These are phyloP conservation scores for Pseudogymnoascus sp. DNA, from an alignment of 2,329 filamentous ascomycete species.

Conservation along the genomic window DNA sequence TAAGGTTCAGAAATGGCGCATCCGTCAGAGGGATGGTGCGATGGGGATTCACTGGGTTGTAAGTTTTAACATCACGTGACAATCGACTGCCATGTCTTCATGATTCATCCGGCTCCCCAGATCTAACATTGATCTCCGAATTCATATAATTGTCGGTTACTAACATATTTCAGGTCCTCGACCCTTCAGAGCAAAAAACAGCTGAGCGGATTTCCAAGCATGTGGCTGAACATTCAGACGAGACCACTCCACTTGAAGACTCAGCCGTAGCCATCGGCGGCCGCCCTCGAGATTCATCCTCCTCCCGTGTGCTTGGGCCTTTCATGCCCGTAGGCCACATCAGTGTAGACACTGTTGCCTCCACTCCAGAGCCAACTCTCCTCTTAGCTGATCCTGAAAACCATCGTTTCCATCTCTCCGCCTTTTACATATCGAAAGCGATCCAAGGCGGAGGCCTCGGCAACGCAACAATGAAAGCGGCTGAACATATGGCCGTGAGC, in stretches of 20 bases:
- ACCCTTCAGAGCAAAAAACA: conserved; percentile 12
- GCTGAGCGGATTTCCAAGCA: conserved; percentile 16
- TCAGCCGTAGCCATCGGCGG: conserved; percentile 16
- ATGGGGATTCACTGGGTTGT: conserved; percentile 22
- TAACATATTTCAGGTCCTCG: conserved; percentile 12
- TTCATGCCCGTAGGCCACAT: conserved; percentile 24
- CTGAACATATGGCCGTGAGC: conserved; percentile 18
- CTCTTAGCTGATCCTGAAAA: conserved; percentile 6
- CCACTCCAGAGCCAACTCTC: conserved; percentile 1
- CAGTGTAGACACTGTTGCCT: conserved; percentile 14
- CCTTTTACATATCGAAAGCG: conserved; percentile 20
- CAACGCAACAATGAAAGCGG: conserved; percentile 16
- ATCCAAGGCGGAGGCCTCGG: conserved; percentile 20
- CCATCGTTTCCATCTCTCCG: conserved; percentile 19
- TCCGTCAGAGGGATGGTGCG: conserved; percentile 13
- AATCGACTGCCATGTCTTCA: not conserved
- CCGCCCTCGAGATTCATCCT: conserved; percentile 13
- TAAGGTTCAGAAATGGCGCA: conserved; percentile 24
- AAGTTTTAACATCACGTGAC: conserved; percentile 6
- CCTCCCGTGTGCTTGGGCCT: not conserved
- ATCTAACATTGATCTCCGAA: not conserved
- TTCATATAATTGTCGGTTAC: not conserved
- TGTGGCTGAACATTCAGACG: conserved; percentile 13
- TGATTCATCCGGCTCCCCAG: not conserved
- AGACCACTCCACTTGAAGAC: conserved; percentile 15